Evolutionary conservation across 148 eudicot genomes (phyloP).

Genomic region (Rhododendron henanense): DNA sequence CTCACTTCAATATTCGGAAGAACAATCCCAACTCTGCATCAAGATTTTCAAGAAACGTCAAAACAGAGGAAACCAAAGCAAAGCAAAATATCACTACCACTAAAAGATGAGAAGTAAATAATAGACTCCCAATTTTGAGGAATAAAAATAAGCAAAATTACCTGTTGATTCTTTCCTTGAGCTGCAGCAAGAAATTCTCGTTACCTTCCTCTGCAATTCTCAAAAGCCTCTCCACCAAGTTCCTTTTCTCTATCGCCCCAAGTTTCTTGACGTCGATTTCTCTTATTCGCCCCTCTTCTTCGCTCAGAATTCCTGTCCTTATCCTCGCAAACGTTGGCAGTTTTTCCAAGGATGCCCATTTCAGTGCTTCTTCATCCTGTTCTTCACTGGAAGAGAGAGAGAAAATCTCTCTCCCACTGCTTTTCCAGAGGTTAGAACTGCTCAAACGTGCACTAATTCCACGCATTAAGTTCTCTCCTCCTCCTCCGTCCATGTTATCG

Average conservation of each 20-base stretch:
- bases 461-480: not conserved
- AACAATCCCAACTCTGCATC: constrained; percentile 67
- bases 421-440: constrained; percentile 17
- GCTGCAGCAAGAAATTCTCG: constrained; percentile 43
- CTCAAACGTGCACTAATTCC: not conserved
- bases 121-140: too few relatives aligned
- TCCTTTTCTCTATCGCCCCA: constrained; percentile 32
- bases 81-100: too few relatives aligned
- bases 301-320: constrained; percentile 40
- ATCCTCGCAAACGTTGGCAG: constrained; percentile 43
- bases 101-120: too few relatives aligned
- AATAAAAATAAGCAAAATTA: too few relatives aligned
- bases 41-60: not conserved
- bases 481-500: not conserved
- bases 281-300: constrained; percentile 17
- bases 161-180: constrained; percentile 40
- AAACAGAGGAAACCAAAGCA: not conserved
- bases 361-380: constrained; percentile 50
- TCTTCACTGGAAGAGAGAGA: constrained; percentile 22
- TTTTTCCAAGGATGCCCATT: constrained; percentile 53
- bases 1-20: constrained; percentile 89
- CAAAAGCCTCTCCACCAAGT: constrained; percentile 34
- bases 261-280: constrained; percentile 42
- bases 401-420: constrained; percentile 21
- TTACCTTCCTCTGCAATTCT: constrained; percentile 43